These are phyloP conservation scores for Avena atlantica DNA, from an alignment of 176 grass and related monocot genomes.

Conservation along the genomic window DNA sequence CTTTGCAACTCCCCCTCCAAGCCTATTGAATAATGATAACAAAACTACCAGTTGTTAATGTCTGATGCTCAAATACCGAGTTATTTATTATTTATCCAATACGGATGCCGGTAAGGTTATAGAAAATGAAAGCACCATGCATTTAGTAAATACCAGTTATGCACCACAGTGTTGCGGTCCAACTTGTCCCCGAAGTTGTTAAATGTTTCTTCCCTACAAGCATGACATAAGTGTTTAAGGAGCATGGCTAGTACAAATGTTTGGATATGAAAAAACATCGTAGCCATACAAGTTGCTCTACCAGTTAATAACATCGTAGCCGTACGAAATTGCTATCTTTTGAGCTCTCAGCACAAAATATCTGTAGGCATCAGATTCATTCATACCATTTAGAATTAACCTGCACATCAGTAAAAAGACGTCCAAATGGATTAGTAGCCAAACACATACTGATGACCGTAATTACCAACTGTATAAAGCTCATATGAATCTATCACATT, in stretches of 20 bases:
- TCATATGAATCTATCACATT: not conserved
- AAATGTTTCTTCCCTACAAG: slow-evolving; percentile 89
- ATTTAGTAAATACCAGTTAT: slow-evolving; percentile 78
- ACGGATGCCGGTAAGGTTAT: slow-evolving; percentile 5
- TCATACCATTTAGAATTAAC: slow-evolving; percentile 73
- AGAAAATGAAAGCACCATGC: not conserved
- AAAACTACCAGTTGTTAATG: slow-evolving; percentile 35
- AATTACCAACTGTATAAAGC: slow-evolving; percentile 17
- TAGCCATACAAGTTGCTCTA: slow-evolving; percentile 35
- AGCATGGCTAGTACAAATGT: not conserved
- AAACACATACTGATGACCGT: not conserved
- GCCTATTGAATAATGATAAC: slow-evolving; percentile 49
- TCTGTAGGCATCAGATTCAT: slow-evolving; percentile 74
- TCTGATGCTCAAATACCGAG: not conserved
- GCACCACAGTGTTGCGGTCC: slow-evolving; percentile 79
- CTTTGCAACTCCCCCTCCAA: slow-evolving; percentile 71
- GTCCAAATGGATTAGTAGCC: slow-evolving; percentile 28
- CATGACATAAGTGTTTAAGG: slow-evolving; percentile 13
- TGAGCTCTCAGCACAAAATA: slow-evolving; percentile 84
- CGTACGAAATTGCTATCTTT: slow-evolving; percentile 80
- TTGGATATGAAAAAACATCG: slow-evolving; percentile 17
- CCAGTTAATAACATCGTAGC: slow-evolving; percentile 87
- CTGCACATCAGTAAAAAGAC: slow-evolving; percentile 47
- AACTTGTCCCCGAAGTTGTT: slow-evolving; percentile 81
- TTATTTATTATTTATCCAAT: not conserved